Base-by-base conservation (phyloP, 1,284 basidiomycete genomes). In the Amylostereum chailletii region DNA sequence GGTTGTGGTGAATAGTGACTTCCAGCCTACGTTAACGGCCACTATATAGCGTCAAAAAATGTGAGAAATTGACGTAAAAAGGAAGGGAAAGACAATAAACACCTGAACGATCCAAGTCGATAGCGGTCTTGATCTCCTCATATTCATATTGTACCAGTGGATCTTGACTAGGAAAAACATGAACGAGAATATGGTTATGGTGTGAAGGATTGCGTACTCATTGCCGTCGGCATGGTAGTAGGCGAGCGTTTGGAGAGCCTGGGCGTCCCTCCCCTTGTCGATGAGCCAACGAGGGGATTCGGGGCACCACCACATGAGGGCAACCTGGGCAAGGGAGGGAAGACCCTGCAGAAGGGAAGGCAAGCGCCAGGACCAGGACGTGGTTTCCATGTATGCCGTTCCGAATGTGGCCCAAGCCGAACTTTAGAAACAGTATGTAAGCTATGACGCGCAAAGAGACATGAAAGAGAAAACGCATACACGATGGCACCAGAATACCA, bases 361-460 rank as follows among this genome's bases (percentile, higher is more conserved):
- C 47, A 86, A 71, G 55, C 86, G 79, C 86, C 86, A 89, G 36
- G 83, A 67, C 86, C 85, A 88, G 9, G 42, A 43, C 10, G 76
- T 74, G 57, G 58, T 76, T 34, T 65, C 58, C 45, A 89, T 79
- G 59, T 75, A 72, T 69, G 83, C 81, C 5, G 85, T 83, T 30
- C 86, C 86, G 61, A 78, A 90, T 1, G 83, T 82, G 0, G 81
- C 70, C 86, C 86, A 90, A 0, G 86, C 83, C 31, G 85, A 84
- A 51, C 82, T 77, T 47, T 11, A 37, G 41, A 4, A 47, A 37
- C 8, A 42, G 42, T 53, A 44, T 48, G 43, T 44, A 34, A 54
- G 2, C n/a, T 34, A 29, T 26, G 37, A 34, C 27, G 33, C 49
- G n/a, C 32, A 48, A 50, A 34, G 42, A 57, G 30, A 48, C 55